Evolutionary conservation across 345 rosid species (phyloP), one percentile per base, ranked within the genome.

Genomic region (Arabis alpina): DNA sequence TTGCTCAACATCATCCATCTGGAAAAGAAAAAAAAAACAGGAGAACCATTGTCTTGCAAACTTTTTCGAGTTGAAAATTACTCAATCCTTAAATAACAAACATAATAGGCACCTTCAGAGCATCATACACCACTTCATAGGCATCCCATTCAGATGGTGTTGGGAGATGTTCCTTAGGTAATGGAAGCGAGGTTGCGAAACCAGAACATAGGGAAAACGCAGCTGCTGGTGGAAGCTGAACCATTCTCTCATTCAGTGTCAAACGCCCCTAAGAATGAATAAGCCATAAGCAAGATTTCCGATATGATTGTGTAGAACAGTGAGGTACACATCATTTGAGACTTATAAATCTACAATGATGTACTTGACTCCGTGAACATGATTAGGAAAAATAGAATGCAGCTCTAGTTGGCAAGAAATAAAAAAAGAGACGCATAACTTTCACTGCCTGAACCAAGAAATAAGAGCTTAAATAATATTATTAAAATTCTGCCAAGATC

Each of bases 131-230:
- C 54, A 78, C 76, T 82, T 85, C 87, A 28, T 50, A 52, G 69
- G 15, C 66, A 74, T 82, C 80, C 68, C 70, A 61, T 75, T 60
- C 75, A 73, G 74, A 71, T 57, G 66, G 49, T 47, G 56, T 65
- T 13, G n/a, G 58, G 80, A 64, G 67, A 80, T 78, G 50, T 57
- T 76, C 80, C 74, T 71, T 73, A 51, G 74, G 77, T 74, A 50
- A 53, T 70, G 54, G 74, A 55, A 54, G 70, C 54, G 85, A 84
- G 60, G 89, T 81, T 34, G 80, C 79, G 64, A 72, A 84, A 62
- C 97, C 97, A 81, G 81, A 79, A 80, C 86, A 91, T 76, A 93
- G 82, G 37, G 96, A 87, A 85, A 77, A 86, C 23, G 23, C 23
- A 19, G 97, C 96, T 41, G 88, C 90, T 15, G 98, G 97, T 80